A percentile compares a stretch with the other conserved stretches of the same genome.
These are phyloP conservation scores for Phytophthora kernoviae DNA, from an alignment of 352 stramenopile species.

Conservation along the genomic window DNA sequence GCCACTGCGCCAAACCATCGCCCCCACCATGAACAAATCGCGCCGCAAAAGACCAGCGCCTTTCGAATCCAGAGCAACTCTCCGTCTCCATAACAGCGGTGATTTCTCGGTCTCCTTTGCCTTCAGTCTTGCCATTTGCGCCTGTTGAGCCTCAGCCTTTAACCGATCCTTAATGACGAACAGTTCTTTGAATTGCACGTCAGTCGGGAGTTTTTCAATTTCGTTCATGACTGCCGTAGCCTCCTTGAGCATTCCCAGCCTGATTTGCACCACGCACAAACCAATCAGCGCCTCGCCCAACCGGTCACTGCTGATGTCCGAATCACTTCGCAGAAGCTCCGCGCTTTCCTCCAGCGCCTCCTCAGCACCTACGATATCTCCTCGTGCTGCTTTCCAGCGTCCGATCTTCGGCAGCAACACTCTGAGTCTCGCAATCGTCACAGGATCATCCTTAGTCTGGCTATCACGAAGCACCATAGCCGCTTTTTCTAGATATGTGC, in stretches of 20 bases:
- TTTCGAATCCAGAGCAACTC: constrained; percentile 1
- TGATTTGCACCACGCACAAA: constrained; percentile 64
- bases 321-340: constrained; percentile 16
- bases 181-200: constrained; percentile 40
- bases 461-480: constrained; percentile 25
- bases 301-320: constrained; percentile 22
- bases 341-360: constrained; percentile 42
- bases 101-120: constrained; percentile 9
- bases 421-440: constrained; percentile 11
- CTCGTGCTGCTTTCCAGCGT: constrained; percentile 30
- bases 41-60: constrained; percentile 10
- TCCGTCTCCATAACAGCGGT: constrained; percentile 11
- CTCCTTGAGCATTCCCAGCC: constrained; percentile 34
- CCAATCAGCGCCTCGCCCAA: constrained; percentile 57
- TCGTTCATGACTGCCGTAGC: constrained; percentile 45
- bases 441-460: constrained; percentile 8
- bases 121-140: constrained; percentile 8
- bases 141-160: constrained; percentile 9
- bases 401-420: constrained; percentile 39
- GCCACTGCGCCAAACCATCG: constrained; percentile 28
- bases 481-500: constrained; percentile 35
- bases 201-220: constrained; percentile 43
- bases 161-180: constrained; percentile 48
- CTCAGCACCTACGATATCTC: constrained; percentile 33
- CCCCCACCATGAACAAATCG: constrained; percentile 16